Evolutionary conservation across 768 basidiomycete species (phyloP).

Genomic region (Mycena crocata): DNA sequence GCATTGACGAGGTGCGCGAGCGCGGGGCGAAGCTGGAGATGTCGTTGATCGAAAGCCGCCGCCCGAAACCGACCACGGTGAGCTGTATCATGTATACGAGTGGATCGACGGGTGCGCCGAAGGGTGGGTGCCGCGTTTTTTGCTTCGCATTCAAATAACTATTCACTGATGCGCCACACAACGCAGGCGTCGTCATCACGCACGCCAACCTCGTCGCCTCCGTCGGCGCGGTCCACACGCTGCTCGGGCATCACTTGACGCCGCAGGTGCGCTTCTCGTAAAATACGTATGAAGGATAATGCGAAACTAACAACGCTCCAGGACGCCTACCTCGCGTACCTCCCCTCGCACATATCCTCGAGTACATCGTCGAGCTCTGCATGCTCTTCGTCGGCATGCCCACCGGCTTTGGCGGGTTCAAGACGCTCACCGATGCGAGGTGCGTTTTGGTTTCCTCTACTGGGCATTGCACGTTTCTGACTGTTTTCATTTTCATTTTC

Average conservation of each 20-base stretch:
- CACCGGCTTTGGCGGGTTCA: conserved; percentile 91
- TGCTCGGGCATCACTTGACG: conserved; percentile 76
- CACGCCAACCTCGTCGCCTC: conserved; percentile 90
- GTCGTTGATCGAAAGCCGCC: conserved; percentile 61
- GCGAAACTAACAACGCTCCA: no score
- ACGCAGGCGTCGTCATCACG: conserved; percentile 89
- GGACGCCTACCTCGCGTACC: conserved; percentile 88
- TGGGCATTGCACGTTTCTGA: no score
- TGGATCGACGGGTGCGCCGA: conserved; percentile 92
- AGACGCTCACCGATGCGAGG: conserved; percentile 95
- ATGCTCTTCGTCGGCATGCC: conserved; percentile 83
- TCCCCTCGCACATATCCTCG: conserved; percentile 94
- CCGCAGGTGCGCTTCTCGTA: no score
- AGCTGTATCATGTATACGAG: conserved; percentile 81
- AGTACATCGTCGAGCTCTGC: conserved; percentile 91
- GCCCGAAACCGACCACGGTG: conserved; percentile 55
- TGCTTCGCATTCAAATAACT: no score
- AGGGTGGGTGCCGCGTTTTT: no score
- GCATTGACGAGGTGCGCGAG: conserved; percentile 77
- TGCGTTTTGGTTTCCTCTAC: no score
- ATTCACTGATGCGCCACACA: no score
- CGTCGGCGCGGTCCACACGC: conserved; percentile 80
- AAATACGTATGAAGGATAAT: no score
- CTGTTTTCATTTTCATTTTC: no score
- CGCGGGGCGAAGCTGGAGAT: conserved; percentile 68